Base-by-base conservation (phyloP, 2,329 filamentous ascomycete genomes). In the Ophiostoma sp. region DNA sequence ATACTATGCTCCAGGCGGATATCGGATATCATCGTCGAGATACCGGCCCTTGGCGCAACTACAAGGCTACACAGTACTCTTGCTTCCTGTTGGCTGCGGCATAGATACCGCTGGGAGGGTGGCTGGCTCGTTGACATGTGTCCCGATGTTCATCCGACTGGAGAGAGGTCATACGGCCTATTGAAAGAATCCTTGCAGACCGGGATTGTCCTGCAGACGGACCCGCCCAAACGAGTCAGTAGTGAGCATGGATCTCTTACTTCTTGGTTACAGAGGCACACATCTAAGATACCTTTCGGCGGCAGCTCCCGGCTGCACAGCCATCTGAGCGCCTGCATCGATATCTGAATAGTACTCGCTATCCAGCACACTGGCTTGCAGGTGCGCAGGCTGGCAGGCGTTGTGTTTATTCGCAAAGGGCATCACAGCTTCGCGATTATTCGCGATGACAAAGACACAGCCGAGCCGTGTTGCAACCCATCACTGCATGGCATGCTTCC, bases 281-380 rank as follows among this genome's bases (percentile, higher is more conserved):
- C 10, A 57, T 57, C 10, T 57, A 27, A 57, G 10, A 57, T 57
- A 57, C 52, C 31, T 57, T n/a, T 57, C n/a, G 17, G 52, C 52
- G 52, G 52, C 52, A 57, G 52, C 52, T 57, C 52, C 52, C 52
- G 52, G 23, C 52, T 57, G 52, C 52, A 57, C 52, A 57, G 52
- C 15, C 23, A 31, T 27, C 52, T 5, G 52, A 57, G 52, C 17
- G 44, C 17, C 17, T 17, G 44, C 44, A 48, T 48, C 17, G 17
- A 1, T 20, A 6, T 20, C 44, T 48, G 20, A 4, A 48, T 48
- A 17, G 44, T n/a, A 48, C 44, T 48, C 17, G 44, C 52, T 27
- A 57, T 48, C 52, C 23, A 23, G 23, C n/a, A 57, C 17, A 17
- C 17, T 20, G 52, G 23, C 4, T 41, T 41, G 17, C 20, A 52